Evolutionary conservation across 768 basidiomycete species (phyloP), one percentile per base, ranked within the genome.

Genomic region (Termitomyces sp.): DNA sequence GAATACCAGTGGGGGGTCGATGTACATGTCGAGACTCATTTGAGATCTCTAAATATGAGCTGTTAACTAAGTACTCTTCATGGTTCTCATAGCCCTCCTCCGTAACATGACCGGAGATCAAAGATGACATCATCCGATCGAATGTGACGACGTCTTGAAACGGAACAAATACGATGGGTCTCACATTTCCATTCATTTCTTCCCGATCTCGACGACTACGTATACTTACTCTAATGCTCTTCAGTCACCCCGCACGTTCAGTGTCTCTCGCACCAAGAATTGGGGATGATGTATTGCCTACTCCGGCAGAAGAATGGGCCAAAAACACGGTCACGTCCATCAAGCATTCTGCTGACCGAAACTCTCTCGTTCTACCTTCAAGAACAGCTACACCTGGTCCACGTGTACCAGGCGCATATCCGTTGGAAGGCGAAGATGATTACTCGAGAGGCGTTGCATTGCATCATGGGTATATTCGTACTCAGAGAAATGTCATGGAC

Each of bases 401-500:
- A 22, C 54, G 58, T 18, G 51, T 65, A 16, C 65, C 65, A 3
- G 65, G 65, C 22, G 60, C 63, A 10, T 66, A 60, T 59, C 65
- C 65, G 5, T 32, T 16, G 0, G 55, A 55, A 22, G 24, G 49
- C 18, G 56, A 33, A 16, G 11, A 33, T 22, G 35, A 55, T 5
- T 55, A 46, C 11, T 51, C 38, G 3, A 47, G 40, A 38, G 50
- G 47, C 5, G 43, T 52, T 3, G 60, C 56, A 13, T 47, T 59
- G 24, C 63, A 66, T 26, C 54, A 63, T n/a, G 56, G 63, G 32
- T 63, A 65, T 36, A 52, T 69, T 32, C 69, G 66, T 3, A 60
- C 51, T 11, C 66, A 64, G 41, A 55, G 61, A 20, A 62, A 65
- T 32, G 62, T 70, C 4, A 62, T 62, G 59, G 57, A 65, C 26